Conservation (phyloP, 208 protist genomes). For the Acanthamoeba triangularis region DNA sequence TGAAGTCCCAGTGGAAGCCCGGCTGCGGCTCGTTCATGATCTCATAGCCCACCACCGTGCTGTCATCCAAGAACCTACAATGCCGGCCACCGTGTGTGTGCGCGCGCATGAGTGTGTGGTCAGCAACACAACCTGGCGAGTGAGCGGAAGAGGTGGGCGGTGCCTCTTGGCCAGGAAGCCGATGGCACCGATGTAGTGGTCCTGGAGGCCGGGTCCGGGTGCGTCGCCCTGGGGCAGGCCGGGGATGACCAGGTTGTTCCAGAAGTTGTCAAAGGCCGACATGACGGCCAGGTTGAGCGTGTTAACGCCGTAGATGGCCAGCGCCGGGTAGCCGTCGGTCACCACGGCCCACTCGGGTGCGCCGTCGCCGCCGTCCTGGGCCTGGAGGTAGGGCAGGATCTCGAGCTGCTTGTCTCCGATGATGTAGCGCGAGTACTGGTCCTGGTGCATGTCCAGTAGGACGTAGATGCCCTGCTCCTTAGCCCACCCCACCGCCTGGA, state of each 20-base stretch:
- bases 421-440: constrained; percentile 43
- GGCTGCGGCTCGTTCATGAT: constrained; percentile 34
- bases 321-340: background rate
- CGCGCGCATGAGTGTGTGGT: too few relatives aligned
- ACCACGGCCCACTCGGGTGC: constrained; percentile 3
- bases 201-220: background rate
- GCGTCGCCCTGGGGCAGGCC: constrained; percentile 21
- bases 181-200: constrained; percentile 43
- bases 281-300: constrained; percentile 22
- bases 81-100: too few relatives aligned
- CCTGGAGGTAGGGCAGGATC: background rate
- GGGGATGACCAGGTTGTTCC: background rate
- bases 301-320: background rate
- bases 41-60: constrained; percentile 3
- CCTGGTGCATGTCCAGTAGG: constrained; percentile 42
- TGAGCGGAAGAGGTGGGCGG: background rate
- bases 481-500: background rate
- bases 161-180: background rate
- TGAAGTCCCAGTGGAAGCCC: background rate
- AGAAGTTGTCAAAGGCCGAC: constrained; percentile 25
- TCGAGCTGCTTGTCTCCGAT: background rate
- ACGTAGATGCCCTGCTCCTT: constrained; percentile 21
- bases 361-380: background rate
- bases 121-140: background rate
- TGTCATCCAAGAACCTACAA: background rate